A percentile compares a stretch with the other conserved stretches of the same genome.
Conservation (phyloP, 75 land plant species). For the Isoetes taiwanensis region DNA sequence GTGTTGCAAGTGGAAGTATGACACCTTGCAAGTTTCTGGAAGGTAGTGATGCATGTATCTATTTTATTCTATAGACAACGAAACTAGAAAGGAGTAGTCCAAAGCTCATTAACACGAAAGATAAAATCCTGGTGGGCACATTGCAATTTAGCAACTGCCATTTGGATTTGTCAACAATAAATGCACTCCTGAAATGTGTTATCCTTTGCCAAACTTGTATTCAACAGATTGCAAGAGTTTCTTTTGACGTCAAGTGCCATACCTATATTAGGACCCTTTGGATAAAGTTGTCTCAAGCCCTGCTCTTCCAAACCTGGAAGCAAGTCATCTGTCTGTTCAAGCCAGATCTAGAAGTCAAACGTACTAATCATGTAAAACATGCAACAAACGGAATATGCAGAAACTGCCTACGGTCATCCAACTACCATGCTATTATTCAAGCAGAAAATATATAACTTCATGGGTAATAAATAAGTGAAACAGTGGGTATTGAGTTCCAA, state of each 20-base stretch:
- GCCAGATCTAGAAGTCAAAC: background rate
- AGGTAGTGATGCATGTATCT: too few species aligned
- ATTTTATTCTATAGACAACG: too few species aligned
- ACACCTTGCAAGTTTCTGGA: too few species aligned
- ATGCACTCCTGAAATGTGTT: too few species aligned
- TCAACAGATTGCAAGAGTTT: background rate
- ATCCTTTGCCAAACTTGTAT: background rate
- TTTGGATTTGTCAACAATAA: too few species aligned
- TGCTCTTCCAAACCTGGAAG: slow-evolving; percentile 89
- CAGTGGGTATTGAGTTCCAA: too few species aligned
- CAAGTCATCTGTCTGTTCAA: slow-evolving; percentile 76
- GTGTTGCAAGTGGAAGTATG: too few species aligned
- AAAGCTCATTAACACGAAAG: too few species aligned
- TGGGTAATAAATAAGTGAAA: too few species aligned
- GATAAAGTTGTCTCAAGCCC: slow-evolving; percentile 88
- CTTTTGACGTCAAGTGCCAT: slow-evolving; percentile 7
- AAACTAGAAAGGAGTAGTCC: too few species aligned
- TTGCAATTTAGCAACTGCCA: too few species aligned
- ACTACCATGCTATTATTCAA: background rate
- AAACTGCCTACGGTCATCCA: background rate
- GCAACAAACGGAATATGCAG: background rate
- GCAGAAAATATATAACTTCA: background rate
- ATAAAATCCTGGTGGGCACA: too few species aligned
- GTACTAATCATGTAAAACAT: background rate
- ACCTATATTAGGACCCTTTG: slow-evolving; percentile 65